Evolutionary conservation across 2,329 filamentous ascomycete species (phyloP).

Genomic region (Alternaria triticimaculans): DNA sequence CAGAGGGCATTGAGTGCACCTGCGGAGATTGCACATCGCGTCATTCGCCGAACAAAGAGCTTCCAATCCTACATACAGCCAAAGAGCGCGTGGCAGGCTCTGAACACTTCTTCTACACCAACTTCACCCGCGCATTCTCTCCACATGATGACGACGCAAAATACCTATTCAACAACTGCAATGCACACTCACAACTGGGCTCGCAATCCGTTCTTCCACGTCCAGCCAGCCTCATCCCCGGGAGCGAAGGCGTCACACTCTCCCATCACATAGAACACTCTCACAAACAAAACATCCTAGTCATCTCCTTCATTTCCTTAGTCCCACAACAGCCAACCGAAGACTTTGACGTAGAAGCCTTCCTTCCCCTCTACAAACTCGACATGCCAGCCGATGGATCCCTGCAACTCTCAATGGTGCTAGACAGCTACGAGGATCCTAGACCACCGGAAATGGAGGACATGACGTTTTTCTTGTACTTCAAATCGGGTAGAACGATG

Average conservation of each 20-base stretch:
- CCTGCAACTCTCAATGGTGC: constrained; percentile 17
- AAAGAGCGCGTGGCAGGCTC: constrained; percentile 42
- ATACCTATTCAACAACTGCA: constrained; percentile 22
- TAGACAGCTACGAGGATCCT: not conserved
- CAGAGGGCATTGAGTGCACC: constrained; percentile 37
- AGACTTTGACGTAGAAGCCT: constrained; percentile 3
- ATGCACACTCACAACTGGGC: constrained; percentile 39
- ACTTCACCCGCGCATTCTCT: constrained; percentile 45
- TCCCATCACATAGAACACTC: constrained; percentile 20
- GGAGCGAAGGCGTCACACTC: constrained; percentile 4
- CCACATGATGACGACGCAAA: constrained; percentile 17
- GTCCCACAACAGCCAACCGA: not conserved
- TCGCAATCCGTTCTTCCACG: constrained; percentile 45
- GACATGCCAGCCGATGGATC: constrained; percentile 40
- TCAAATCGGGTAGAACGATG: constrained; percentile 16
- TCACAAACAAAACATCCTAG: constrained; percentile 16
- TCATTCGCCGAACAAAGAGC: constrained; percentile 30
- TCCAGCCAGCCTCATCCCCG: not conserved
- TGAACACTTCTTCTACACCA: constrained; percentile 48
- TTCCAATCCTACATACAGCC: constrained; percentile 38
- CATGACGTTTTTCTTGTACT: constrained; percentile 16
- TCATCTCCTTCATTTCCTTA: constrained; percentile 22
- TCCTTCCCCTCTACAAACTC: constrained; percentile 41
- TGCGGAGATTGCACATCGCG: constrained; percentile 35
- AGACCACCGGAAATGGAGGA: not conserved